A percentile compares a stretch with the other conserved stretches of the same genome.
Conservation (phyloP, 345 rosid genomes). For the Eucalyptus tenuipes region DNA sequence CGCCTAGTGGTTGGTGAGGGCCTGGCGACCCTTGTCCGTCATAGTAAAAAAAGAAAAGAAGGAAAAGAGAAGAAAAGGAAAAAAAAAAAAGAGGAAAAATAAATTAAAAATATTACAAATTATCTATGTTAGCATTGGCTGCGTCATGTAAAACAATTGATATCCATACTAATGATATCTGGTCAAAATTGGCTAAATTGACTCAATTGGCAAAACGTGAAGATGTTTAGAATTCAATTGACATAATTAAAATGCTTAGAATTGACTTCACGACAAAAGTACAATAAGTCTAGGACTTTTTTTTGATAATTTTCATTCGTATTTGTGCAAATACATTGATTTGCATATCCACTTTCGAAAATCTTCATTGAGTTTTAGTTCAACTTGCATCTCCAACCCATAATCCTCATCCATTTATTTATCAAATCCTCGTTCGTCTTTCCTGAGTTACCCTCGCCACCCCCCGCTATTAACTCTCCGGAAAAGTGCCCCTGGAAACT, state of each 20-base stretch:
- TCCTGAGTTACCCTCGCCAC: background rate
- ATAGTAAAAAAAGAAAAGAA: too few relatives aligned
- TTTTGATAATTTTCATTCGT: background rate
- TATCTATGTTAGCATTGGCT: rapidly evolving
- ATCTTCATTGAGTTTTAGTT: background rate
- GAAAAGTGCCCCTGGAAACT: background rate
- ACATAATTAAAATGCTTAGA: too few relatives aligned
- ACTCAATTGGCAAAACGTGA: too few relatives aligned
- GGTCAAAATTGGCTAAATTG: rapidly evolving
- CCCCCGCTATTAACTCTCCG: rapidly evolving
- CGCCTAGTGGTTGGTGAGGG: rapidly evolving
- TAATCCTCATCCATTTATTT: background rate
- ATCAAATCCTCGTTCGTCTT: background rate
- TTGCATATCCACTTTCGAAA: background rate
- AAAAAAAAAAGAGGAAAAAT: too few relatives aligned
- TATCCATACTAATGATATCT: background rate
- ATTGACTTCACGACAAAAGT: background rate
- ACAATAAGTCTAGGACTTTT: too few relatives aligned
- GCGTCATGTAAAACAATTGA: background rate
- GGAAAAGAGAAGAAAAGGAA: too few relatives aligned
- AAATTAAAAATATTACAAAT: too few relatives aligned
- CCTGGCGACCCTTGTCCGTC: rapidly evolving
- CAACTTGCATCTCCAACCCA: background rate
- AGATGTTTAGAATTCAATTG: too few relatives aligned
- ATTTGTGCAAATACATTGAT: background rate